Evolutionary conservation across 2,329 filamentous ascomycete species (phyloP), one percentile per base, ranked within the genome.

Genomic region (Alternaria rosae): DNA sequence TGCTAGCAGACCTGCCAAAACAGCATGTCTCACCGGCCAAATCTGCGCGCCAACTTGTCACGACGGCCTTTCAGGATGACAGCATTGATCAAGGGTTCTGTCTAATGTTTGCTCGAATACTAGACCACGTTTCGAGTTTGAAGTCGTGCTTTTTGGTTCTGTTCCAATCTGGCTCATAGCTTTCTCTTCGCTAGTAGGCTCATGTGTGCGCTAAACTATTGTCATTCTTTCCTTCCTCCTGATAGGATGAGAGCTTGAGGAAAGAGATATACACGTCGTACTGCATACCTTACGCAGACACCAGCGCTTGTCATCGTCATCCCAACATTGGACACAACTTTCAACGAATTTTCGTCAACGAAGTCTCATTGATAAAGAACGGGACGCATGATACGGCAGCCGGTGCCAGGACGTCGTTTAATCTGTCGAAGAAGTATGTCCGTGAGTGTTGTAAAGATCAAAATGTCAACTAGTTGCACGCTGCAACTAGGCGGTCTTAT

Each of bases 11-110:
- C 69, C 95, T 90, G 66, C 91, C 91, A 7, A 93, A 90, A 68
- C 91, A 93, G 93, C 51, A 97, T 91, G 76, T 93, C 88, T 81
- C 93, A 93, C 70, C 88, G 89, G 54, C 87, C 89, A 83, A 95
- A 97, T 91, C 95, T 96, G 80, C 91, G 90, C 13, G 97, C 93
- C 7, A 97, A 86, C 74, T 94, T 91, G 79, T 97, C 93, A 79
- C 97, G 97, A 64, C 92, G 47, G 13, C 59, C 57, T 20, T 52
- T 21, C 88, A 51, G 92, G 91, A 76, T 92, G 92, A 15, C 42
- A 78, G 78, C 47, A 85, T 66, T 32, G 10, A 62, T 23, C 6
- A 26, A 32, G 5, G 50, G 17, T 23, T 17, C 20, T n/a, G 26
- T 11, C 7, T 43, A 32, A 50, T 26, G 30, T 25, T 17, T 15